These are phyloP conservation scores for Fusarium secorum DNA, from an alignment of 2,329 filamentous ascomycete species.

Conservation along the genomic window DNA sequence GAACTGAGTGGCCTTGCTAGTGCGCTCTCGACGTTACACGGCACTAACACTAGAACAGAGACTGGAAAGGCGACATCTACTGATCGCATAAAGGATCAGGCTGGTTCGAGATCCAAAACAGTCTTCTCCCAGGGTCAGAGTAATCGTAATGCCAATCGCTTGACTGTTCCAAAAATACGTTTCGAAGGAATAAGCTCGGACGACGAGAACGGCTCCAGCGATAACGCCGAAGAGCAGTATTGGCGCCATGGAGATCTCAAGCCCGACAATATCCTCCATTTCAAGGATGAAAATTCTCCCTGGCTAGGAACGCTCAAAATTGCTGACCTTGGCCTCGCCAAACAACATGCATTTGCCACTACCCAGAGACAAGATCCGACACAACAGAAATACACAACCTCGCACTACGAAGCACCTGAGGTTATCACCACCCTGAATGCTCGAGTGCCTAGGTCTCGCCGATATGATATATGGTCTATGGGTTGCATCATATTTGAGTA, in stretches of 20 bases:
- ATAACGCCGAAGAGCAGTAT: background rate
- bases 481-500: conserved; percentile 44
- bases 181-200: background rate
- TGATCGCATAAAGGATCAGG: background rate
- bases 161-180: background rate
- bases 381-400: conserved; percentile 11
- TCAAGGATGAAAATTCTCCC: background rate
- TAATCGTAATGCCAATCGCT: no score
- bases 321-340: conserved; percentile 20
- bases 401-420: conserved; percentile 30
- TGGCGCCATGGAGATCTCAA: conserved; percentile 31
- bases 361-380: background rate
- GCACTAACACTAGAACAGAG: background rate
- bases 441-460: conserved; percentile 26
- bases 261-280: conserved; percentile 25
- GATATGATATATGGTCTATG: conserved; percentile 45
- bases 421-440: background rate
- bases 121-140: background rate
- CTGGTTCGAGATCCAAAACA: background rate
- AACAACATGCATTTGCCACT: conserved; percentile 18
- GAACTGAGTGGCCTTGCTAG: conserved; percentile 14
- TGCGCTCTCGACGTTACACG: conserved; percentile 18
- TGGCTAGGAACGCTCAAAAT: conserved; percentile 26
- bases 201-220: background rate
- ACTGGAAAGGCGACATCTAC: background rate